phyloP scores from a whole-genome alignment of 2,329 filamentous ascomycete genomes.

The Nemania bipapillata region DNA sequence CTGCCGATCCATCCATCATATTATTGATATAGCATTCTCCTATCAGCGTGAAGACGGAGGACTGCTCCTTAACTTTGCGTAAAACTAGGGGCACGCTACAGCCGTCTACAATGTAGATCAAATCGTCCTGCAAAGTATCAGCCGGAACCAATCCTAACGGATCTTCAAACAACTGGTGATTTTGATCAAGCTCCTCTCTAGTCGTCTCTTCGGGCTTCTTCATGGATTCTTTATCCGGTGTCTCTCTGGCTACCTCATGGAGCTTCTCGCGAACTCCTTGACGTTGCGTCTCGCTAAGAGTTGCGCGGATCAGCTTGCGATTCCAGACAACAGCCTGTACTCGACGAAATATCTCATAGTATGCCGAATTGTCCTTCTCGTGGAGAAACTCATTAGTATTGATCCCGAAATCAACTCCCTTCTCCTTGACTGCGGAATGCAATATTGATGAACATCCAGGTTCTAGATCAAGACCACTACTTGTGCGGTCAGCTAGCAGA shows the following conservation, averaged over 20 bases:
- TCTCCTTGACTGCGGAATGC: constrained; percentile 18
- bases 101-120: constrained; percentile 7
- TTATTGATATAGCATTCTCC: constrained; percentile 17
- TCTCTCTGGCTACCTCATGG: too few relatives aligned
- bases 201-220: too few relatives aligned
- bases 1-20: constrained; percentile 10
- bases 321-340: constrained; percentile 31
- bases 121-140: background rate
- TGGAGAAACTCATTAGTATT: constrained; percentile 25
- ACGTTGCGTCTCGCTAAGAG: background rate
- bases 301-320: constrained; percentile 22
- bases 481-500: constrained; percentile 25
- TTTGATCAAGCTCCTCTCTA: too few relatives aligned
- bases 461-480: background rate
- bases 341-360: constrained; percentile 27
- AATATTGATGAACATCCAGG: constrained; percentile 3
- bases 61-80: background rate
- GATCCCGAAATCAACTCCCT: constrained; percentile 12
- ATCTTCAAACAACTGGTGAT: too few relatives aligned
- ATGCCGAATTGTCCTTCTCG: constrained; percentile 20
- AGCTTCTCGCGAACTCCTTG: too few relatives aligned
- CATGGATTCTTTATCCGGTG: too few relatives aligned
- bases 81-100: constrained; percentile 23
- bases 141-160: constrained; percentile 10
- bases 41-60: too few relatives aligned